phyloP scores from a whole-genome alignment of 75 land plant species.

The Sequoia sempervirens region DNA sequence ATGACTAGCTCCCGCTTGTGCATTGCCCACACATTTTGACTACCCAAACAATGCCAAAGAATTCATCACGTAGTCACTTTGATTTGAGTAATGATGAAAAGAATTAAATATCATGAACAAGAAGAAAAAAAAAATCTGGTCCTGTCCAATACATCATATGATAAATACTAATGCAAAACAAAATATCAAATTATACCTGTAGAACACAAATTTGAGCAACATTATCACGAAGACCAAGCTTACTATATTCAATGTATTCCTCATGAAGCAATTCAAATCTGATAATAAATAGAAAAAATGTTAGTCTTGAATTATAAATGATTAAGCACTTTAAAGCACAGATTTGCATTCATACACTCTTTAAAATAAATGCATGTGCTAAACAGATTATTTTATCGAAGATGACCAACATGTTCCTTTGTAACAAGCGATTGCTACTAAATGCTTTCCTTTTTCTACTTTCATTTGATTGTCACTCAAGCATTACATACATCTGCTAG shows the following conservation, averaged over 20 bases:
- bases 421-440: not conserved
- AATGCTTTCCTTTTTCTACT: not conserved
- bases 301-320: not conserved
- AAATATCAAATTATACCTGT: constrained; percentile 44
- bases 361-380: not conserved
- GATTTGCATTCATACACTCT: not conserved
- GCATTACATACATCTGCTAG: not conserved
- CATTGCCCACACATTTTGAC: constrained; percentile 8
- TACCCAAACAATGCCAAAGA: constrained; percentile 1
- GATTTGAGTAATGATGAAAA: not conserved
- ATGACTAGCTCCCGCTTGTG: not conserved
- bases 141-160: not conserved
- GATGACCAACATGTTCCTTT: not conserved
- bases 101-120: not conserved
- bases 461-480: not conserved
- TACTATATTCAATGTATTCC: constrained; percentile 69
- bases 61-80: not conserved
- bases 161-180: not conserved
- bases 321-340: not conserved
- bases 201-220: constrained; percentile 95
- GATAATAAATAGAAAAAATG: not conserved
- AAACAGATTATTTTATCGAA: not conserved
- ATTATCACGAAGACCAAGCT: constrained; percentile 79
- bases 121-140: not conserved
- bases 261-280: constrained; percentile 64